Conservation (phyloP, 1,139 yeast genomes). For the Hyphopichia burtonii region DNA sequence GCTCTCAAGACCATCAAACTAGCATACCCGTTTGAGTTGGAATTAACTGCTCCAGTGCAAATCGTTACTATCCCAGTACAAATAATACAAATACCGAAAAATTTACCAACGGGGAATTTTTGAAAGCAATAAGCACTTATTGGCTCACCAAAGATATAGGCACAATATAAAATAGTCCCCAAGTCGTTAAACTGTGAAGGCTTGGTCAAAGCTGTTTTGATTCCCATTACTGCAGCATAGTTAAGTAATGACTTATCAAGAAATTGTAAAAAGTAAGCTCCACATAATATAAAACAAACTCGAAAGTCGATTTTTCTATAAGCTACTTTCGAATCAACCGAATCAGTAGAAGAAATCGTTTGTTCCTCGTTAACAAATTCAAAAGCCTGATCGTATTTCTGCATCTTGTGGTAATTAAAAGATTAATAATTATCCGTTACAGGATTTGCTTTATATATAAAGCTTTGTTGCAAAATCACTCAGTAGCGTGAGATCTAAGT, state of each 20-base stretch:
- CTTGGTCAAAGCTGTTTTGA: slow-evolving; percentile 29
- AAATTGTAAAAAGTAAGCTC: slow-evolving; percentile 43
- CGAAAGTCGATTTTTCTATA: slow-evolving; percentile 25
- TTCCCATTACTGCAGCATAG: slow-evolving; percentile 54
- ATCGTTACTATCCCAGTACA: slow-evolving; percentile 44
- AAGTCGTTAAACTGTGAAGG: slow-evolving; percentile 37
- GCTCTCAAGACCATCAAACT: slow-evolving; percentile 42
- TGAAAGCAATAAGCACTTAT: slow-evolving; percentile 38
- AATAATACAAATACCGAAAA: slow-evolving; percentile 34
- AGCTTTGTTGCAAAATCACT: too few relatives aligned
- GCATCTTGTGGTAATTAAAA: neutral
- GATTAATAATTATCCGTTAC: neutral
- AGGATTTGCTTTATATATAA: neutral
- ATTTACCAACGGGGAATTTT: slow-evolving; percentile 37
- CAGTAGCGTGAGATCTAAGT: neutral
- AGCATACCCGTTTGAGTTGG: slow-evolving; percentile 25
- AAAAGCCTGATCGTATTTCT: slow-evolving; percentile 3
- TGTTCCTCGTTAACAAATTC: slow-evolving; percentile 1
- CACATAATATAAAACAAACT: slow-evolving; percentile 34
- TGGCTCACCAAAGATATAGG: slow-evolving; percentile 50
- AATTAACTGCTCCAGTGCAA: slow-evolving; percentile 8
- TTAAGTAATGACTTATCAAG: slow-evolving; percentile 44
- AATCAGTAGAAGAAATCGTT: neutral
- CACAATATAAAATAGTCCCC: slow-evolving; percentile 44
- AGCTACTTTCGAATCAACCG: neutral